Percentiles rank a stretch among this genome's conserved stretches.
phyloP scores from a whole-genome alignment of 345 rosid species.

The Crucihimalaya himalaica region DNA sequence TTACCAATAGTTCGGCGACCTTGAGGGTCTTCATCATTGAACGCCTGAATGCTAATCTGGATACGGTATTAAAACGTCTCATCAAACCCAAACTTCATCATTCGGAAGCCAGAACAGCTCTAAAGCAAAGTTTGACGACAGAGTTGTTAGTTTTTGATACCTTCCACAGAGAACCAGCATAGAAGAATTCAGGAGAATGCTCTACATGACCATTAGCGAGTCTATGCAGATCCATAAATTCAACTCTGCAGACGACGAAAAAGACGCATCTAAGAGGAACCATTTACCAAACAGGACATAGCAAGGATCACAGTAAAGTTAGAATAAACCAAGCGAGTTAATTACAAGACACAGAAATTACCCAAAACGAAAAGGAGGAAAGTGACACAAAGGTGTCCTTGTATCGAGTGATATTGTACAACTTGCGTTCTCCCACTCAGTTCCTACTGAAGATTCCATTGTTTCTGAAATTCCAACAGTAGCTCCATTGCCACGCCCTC shows the following conservation, averaged over 20 bases:
- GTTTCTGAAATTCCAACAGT: conserved; percentile 67
- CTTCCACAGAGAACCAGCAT: conserved; percentile 99
- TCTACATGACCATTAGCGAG: conserved; percentile 94
- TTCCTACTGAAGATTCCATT: conserved; percentile 57
- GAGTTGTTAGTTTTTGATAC: conserved; percentile 43
- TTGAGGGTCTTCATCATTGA: conserved; percentile 96
- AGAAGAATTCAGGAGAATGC: conserved; percentile 90
- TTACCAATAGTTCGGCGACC: conserved; percentile 93
- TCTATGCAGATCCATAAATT: conserved; percentile 88
- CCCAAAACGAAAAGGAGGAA: conserved; percentile 99
- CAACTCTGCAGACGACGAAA: conserved; percentile 54
- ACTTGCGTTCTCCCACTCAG: conserved; percentile 74
- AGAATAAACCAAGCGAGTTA: background rate
- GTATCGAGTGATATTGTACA: conserved; percentile 83
- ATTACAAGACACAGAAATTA: conserved; percentile 39
- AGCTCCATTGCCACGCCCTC: conserved; percentile 55
- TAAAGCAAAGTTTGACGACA: background rate
- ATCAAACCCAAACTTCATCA: conserved; percentile 23
- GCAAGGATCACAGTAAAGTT: conserved; percentile 10
- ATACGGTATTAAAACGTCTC: conserved; percentile 28
- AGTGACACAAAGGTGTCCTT: conserved; percentile 91
- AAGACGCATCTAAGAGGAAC: conserved; percentile 8
- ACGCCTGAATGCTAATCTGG: conserved; percentile 95
- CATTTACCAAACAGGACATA: conserved; percentile 21
- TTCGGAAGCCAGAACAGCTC: background rate